Percentiles rank a stretch among this genome's conserved stretches.
Conservation (phyloP, 1,139 yeast genomes). For the Blastobotrys buckinghamii region DNA sequence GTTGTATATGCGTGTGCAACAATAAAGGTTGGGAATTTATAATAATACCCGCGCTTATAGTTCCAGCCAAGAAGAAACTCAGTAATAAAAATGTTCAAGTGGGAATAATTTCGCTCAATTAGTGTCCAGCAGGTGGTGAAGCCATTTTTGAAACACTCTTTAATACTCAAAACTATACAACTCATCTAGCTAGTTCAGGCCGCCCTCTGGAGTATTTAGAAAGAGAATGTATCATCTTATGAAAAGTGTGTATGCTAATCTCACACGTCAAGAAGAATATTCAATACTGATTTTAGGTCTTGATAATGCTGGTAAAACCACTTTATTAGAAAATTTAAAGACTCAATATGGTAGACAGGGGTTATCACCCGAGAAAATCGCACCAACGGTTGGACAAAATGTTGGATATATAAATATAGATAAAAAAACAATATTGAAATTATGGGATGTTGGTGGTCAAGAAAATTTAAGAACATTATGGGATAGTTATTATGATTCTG, state of each 20-base stretch:
- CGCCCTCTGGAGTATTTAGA: neutral
- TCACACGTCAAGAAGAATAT: conserved; percentile 59
- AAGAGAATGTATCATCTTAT: conserved; percentile 57
- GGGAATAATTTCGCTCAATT: too few species aligned
- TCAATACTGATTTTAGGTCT: conserved; percentile 79
- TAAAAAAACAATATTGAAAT: conserved; percentile 56
- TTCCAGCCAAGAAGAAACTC: too few species aligned
- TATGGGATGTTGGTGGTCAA: conserved; percentile 98
- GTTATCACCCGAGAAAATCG: conserved; percentile 44
- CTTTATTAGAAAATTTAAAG: conserved; percentile 62
- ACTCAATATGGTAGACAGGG: conserved; percentile 41
- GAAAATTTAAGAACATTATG: conserved; percentile 74
- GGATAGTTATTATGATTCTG: conserved; percentile 76
- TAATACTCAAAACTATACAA: too few species aligned
- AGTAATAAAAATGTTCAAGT: too few species aligned
- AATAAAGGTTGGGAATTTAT: too few species aligned
- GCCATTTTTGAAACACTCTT: too few species aligned
- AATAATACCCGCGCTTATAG: too few species aligned
- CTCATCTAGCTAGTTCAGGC: too few species aligned
- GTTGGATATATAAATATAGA: conserved; percentile 49
- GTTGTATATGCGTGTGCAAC: too few species aligned
- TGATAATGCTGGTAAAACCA: conserved; percentile 95
- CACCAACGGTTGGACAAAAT: conserved; percentile 77
- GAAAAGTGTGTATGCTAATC: conserved; percentile 50
- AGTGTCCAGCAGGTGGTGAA: too few species aligned